A percentile compares a stretch with the other conserved stretches of the same genome.
Evolutionary conservation across 2,329 filamentous ascomycete genomes (phyloP).

Genomic region (Aspergillus proliferans): DNA sequence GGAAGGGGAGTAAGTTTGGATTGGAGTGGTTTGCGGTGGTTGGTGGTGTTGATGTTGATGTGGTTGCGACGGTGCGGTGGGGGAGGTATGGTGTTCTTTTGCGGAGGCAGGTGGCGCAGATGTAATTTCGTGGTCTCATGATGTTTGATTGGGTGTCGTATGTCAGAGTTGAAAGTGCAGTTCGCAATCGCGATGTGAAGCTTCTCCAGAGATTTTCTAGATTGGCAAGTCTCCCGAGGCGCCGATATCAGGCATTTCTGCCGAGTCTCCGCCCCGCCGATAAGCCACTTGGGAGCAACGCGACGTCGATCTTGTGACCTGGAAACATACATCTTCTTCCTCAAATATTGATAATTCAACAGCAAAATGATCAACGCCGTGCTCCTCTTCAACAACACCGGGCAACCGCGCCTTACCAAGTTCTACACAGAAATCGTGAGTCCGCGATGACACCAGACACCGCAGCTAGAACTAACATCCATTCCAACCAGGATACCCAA

Average conservation of each 20-base stretch:
- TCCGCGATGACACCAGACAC: slow-evolving; percentile 1
- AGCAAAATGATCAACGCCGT: slow-evolving; percentile 93
- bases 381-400: slow-evolving; percentile 96
- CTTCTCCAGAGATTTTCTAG: slow-evolving; percentile 10
- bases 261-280: slow-evolving; percentile 11
- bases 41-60: slow-evolving; percentile 5
- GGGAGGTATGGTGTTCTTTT: slow-evolving; percentile 2
- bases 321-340: neutral
- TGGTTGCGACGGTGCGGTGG: slow-evolving; percentile 8
- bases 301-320: neutral
- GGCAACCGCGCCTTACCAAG: slow-evolving; percentile 91
- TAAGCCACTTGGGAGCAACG: slow-evolving; percentile 8
- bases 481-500: slow-evolving; percentile 69
- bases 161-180: neutral
- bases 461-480: slow-evolving; percentile 5
- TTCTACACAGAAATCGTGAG: slow-evolving; percentile 94
- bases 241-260: slow-evolving; percentile 2
- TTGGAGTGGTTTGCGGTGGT: slow-evolving; percentile 5
- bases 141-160: neutral
- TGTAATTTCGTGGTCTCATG: slow-evolving; percentile 4
- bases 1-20: slow-evolving; percentile 23
- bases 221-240: slow-evolving; percentile 6
- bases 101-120: slow-evolving; percentile 5
- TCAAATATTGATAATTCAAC: neutral
- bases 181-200: slow-evolving; percentile 1